Percentiles rank a stretch among this genome's conserved stretches.
These are phyloP conservation scores for Rubia peregrina DNA, from an alignment of 305 asterid species.

Conservation along the genomic window DNA sequence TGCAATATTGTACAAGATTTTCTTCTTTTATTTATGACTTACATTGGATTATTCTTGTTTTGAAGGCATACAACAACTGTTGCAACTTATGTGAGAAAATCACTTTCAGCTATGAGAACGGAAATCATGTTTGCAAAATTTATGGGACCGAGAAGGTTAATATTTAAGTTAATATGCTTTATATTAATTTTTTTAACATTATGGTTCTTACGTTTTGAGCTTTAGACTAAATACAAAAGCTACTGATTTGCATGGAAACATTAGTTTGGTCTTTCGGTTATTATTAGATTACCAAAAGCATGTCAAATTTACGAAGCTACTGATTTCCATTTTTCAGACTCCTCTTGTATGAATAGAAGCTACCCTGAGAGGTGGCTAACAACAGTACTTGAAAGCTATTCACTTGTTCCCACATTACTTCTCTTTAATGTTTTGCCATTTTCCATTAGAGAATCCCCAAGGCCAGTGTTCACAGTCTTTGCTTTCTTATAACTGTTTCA, in stretches of 20 bases:
- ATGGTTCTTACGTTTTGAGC: not conserved
- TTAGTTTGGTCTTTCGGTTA: not conserved
- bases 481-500: no score
- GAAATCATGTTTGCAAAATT: constrained; percentile 53
- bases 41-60: constrained; percentile 22
- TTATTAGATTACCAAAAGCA: not conserved
- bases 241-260: not conserved
- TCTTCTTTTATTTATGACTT: constrained; percentile 20
- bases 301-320: not conserved
- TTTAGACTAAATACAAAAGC: not conserved
- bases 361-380: no score
- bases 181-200: not conserved
- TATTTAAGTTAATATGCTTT: constrained; percentile 15
- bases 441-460: no score
- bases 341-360: constrained; percentile 25
- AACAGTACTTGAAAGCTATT: no score
- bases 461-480: no score
- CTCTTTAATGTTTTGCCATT: no score
- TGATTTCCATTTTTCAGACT: constrained; percentile 33
- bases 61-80: constrained; percentile 69
- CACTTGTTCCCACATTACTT: no score
- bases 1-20: not conserved
- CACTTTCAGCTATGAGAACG: constrained; percentile 60
- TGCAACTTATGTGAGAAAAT: constrained; percentile 60
- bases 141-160: constrained; percentile 61